These are phyloP conservation scores for Verbascum thapsus DNA, from an alignment of 257 asterid species.

Conservation along the genomic window DNA sequence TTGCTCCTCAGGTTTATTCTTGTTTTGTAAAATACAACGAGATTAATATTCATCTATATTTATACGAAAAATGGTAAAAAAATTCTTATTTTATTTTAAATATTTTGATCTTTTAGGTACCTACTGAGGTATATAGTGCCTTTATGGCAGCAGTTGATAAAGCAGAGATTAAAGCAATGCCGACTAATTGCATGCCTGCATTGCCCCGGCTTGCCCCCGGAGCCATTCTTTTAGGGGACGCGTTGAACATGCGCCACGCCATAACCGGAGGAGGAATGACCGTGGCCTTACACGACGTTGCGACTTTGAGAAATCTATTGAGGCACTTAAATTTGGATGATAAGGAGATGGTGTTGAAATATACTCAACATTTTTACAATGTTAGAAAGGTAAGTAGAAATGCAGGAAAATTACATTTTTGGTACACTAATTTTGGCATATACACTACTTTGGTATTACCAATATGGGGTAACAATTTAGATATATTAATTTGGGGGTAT, in stretches of 20 bases:
- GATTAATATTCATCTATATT: no score
- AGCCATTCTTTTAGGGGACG: slow-evolving; percentile 38
- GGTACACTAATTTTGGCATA: no score
- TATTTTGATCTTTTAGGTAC: slow-evolving; percentile 19
- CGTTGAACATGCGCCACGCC: slow-evolving; percentile 37
- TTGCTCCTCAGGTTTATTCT: slow-evolving; percentile 31
- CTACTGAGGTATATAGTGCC: slow-evolving; percentile 17
- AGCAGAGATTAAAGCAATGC: slow-evolving; percentile 32
- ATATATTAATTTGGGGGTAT: no score
- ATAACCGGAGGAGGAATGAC: slow-evolving; percentile 42
- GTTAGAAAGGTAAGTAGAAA: slow-evolving; percentile 26
- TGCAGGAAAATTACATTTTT: no score
- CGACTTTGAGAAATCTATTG: slow-evolving; percentile 26
- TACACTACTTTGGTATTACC: no score
- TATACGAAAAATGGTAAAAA: no score
- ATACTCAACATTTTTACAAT: slow-evolving; percentile 31
- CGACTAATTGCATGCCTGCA: slow-evolving; percentile 34
- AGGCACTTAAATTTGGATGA: slow-evolving; percentile 31
- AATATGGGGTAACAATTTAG: no score
- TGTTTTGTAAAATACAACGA: no score
- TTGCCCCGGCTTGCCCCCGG: slow-evolving; percentile 29
- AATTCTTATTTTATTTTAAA: no score
- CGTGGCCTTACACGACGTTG: slow-evolving; percentile 29
- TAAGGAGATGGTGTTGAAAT: slow-evolving; percentile 18
- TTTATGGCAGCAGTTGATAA: slow-evolving; percentile 28